Base-by-base conservation (phyloP, 371 early-diverging fungal species). In the Mucor lusitanicus region DNA sequence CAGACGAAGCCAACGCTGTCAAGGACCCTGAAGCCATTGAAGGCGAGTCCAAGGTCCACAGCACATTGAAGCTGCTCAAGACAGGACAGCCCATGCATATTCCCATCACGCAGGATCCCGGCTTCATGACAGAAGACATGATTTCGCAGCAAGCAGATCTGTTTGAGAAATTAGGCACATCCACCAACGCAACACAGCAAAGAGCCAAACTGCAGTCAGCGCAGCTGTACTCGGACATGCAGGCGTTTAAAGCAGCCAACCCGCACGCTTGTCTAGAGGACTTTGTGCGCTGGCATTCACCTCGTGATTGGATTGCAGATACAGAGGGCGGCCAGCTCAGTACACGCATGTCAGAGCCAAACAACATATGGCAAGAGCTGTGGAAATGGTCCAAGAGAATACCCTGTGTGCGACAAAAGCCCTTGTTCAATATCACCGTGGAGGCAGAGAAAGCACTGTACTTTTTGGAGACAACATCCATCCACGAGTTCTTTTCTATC, bases 251-350 rank as follows among this genome's bases (percentile, higher is more conserved):
- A 69, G 93, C 93, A 2, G 94, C 94, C 19, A 94, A 97, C 68
- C 95, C 97, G 1, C 81, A 85, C 28, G 87, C 90, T 27, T 73
- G 73, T 7, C 72, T 97, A 6, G 93, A 88, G 5, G 97, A 97
- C 64, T 97, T 97, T 85, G 92, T 97, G n/a, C 82, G 95, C 54
- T 97, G 97, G 97, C 93, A 95, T 71, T 96, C 97, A 0, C 97
- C 97, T 11, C 85, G 92, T 58, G 97, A 97, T 73, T 93, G 91
- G 90, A 70, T 91, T 17, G 27, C 46, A 37, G 40, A 71, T 61
- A 37, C 37, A 63, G 27, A 35, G 42, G 70, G 75, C 27, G 90
- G 90, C 9, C 70, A 77, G 28, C 73, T 96, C 48, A 94, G 94
- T 65, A 79, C 80, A 4, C 81, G 97, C 28, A 97, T 97, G 97